These are phyloP conservation scores for Pichia sp. DNA, from an alignment of 1,139 yeast genomes.

Conservation along the genomic window DNA sequence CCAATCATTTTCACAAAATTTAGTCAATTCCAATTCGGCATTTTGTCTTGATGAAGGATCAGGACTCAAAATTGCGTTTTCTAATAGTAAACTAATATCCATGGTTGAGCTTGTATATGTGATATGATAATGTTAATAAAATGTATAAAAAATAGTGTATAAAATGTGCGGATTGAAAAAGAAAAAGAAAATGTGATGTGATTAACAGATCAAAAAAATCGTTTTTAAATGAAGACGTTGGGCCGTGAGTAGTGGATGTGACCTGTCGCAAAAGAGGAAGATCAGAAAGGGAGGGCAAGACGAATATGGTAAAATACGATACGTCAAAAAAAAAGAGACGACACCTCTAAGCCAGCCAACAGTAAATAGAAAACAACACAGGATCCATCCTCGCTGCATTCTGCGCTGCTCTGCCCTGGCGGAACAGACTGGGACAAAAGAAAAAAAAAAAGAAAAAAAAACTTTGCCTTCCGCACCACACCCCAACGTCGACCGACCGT, in stretches of 20 bases:
- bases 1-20: constrained; percentile 71
- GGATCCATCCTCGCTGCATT: too few species aligned
- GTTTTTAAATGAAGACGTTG: too few species aligned
- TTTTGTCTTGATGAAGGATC: constrained; percentile 66
- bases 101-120: constrained; percentile 27
- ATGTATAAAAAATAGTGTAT: too few species aligned
- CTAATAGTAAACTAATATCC: constrained; percentile 71
- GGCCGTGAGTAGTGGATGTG: background rate
- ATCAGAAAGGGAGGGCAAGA: too few species aligned
- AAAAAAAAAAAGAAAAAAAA: too few species aligned
- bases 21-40: constrained; percentile 75
- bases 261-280: background rate
- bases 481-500: background rate
- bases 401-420: too few species aligned
- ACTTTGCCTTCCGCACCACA: background rate
- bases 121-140: background rate
- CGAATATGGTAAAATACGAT: too few species aligned
- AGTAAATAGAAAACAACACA: too few species aligned
- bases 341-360: too few species aligned
- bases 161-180: background rate
- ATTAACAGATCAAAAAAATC: background rate
- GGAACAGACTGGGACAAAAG: too few species aligned
- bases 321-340: too few species aligned
- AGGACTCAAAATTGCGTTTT: constrained; percentile 65
- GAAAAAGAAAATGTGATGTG: background rate